Evolutionary conservation across 2,329 filamentous ascomycete genomes (phyloP), one percentile per base, ranked within the genome.

Genomic region (Alternaria sp.): DNA sequence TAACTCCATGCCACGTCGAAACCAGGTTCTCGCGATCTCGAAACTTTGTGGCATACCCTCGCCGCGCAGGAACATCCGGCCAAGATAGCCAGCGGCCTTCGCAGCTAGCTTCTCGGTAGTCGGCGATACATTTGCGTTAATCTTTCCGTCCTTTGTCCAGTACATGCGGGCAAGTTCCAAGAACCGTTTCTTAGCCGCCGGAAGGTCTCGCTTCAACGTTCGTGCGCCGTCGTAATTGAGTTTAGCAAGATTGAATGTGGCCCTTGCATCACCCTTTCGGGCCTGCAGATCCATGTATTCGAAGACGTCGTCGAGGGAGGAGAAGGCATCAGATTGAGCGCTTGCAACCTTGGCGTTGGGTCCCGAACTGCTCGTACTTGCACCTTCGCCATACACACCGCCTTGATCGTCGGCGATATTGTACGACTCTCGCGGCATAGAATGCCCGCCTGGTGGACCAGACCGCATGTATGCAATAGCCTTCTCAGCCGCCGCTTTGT

Each of bases 381-480:
- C 95, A 4, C 95, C 96, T 79, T 97, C 93, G 48, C 95, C 96
- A 76, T 97, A 99, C 7, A 97, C 91, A 44, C 95, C 95, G 8
- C 95, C 96, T 30, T 90, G 84, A 50, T 97, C 93, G 73, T 99
- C 96, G 4, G 93, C 92, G 71, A 97, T 91, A 58, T 92, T 88
- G 81, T 92, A 96, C 7, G 90, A 88, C 74, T 97, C 91, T 30
- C 87, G 86, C 3, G 90, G 84, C 84, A 96, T 90, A 32, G 86
- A 84, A 80, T 91, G 89, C 5, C 95, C 95, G 11, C 94, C 94
- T 0, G 95, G 94, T 1, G 95, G 94, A 0, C 95, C 96, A 5
- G 93, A 93, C 46, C 92, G 88, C 77, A 93, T 92, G 86, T 93
- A 97, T 9, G 85, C 83, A 60, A 99, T 92, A 9, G 93, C 93